Evolutionary conservation across 495 filamentous ascomycete genomes (phyloP), one percentile per base, ranked within the genome.

Genomic region (Astrothelium macrocarpum): DNA sequence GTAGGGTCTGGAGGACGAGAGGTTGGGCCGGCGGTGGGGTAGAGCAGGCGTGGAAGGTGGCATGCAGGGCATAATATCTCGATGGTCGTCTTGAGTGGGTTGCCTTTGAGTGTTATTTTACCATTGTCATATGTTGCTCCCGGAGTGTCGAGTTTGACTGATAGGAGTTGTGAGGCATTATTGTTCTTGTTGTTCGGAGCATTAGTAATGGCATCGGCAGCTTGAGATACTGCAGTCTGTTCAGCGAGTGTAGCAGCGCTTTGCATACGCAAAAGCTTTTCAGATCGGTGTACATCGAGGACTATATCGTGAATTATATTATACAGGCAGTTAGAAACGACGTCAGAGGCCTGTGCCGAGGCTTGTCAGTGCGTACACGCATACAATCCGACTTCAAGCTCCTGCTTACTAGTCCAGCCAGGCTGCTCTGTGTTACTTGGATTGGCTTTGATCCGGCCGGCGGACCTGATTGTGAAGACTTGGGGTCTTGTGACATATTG

Each of bases 111-210:
- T 36, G 79, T 77, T 2, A 90, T 85, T 70, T 82, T 84, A 29
- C 88, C 87, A 65, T 87, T 83, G 60, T 91, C 85, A 75, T 85
- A 90, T 45, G 84, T 78, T 23, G 88, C 89, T 1, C 82, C 87
- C 1, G 87, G 81, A 1, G 87, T 90, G 66, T 90, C 86, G 61
- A 90, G 78, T 11, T 68, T 75, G 31, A 60, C 31, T 1, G 66
- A 32, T 26, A 56, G 25, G 49, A 64, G 62, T 62, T 63, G 69
- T 60, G 62, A 26, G 26, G 59, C 49, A 31, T 25, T 58, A 36
- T 63, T 80, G 73, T 32, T 71, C 72, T 64, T 43, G 66, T 66
- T 68, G 59, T 64, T 62, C 0, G 68, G 66, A 23, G 67, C 63
- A 43, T 61, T 66, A 39, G 75, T 76, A 49, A 83, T 70, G 39